phyloP scores from a whole-genome alignment of 2,329 filamentous ascomycete species.

The Stagonosporopsis rhizophila region DNA sequence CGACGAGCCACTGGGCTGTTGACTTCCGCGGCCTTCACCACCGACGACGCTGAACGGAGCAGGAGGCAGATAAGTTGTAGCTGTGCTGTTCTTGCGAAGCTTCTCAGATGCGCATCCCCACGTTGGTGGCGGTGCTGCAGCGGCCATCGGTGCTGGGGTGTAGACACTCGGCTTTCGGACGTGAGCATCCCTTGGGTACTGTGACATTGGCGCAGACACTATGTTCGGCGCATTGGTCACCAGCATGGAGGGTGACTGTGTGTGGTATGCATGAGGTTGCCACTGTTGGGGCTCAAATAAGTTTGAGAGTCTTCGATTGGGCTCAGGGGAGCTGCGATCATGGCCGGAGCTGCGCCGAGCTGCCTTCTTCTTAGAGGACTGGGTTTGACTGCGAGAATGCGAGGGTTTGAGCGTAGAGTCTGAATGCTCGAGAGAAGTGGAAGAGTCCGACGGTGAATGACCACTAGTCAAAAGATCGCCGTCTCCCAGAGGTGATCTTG shows the following conservation, averaged over 20 bases:
- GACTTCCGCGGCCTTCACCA: neutral
- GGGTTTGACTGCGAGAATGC: constrained; percentile 16
- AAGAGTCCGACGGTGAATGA: constrained; percentile 13
- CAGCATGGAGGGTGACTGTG: neutral
- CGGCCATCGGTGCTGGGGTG: neutral
- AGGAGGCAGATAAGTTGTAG: constrained; percentile 5
- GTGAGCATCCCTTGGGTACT: neutral
- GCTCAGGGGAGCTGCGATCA: neutral
- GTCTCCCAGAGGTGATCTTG: constrained; percentile 17
- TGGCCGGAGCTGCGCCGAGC: neutral
- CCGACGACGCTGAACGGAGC: constrained; percentile 14
- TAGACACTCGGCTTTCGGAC: constrained; percentile 3
- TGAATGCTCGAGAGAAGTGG: constrained; percentile 16
- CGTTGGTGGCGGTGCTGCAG: constrained; percentile 7
- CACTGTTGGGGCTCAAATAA: neutral
- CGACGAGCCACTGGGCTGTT: neutral
- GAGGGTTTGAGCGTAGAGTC: constrained; percentile 22
- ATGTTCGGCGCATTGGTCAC: constrained; percentile 17
- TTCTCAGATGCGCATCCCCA: constrained; percentile 11
- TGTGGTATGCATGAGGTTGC: neutral
- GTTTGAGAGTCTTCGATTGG: constrained; percentile 5
- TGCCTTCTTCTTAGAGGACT: constrained; percentile 1
- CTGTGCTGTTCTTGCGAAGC: constrained; percentile 4
- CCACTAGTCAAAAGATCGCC: constrained; percentile 11
- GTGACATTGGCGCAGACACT: neutral